Evolutionary conservation across 805 yeast species (phyloP), one percentile per base, ranked within the genome.

Genomic region (Henningerozyma blattae): DNA sequence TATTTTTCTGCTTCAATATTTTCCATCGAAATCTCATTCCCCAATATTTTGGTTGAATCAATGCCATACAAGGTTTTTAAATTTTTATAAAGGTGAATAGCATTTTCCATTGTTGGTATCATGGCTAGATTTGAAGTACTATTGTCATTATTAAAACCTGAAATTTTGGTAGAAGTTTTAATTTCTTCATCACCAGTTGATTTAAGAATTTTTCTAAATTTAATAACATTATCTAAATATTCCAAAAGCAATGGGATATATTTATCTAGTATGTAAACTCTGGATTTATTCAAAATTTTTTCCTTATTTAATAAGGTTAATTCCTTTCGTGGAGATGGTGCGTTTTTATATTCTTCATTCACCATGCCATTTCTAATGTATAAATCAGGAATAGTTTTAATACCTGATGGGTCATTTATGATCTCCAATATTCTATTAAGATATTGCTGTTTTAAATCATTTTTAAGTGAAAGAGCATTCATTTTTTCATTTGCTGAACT

Each of bases 371-470:
- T 63, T 36, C 69, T 46, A 6, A 58, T 50, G 31, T 62, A 63
- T 9, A 62, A 41, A 39, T 64, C 69, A 5, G 67, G 64, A 5
- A 64, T 61, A 1, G 67, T 58, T 18, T 51, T 46, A 6, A 54
- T 49, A 0, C 68, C 69, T 26, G 46, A 52, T 4, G 59, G 46
- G 35, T 64, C 69, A 31, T 52, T 43, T 3, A 62, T 46, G 7
- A 52, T 45, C 5, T 45, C 49, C 28, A 64, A 39, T 13, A 64
- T 50, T 14, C 37, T 39, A 31, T 54, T 58, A 16, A 64, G 35
- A 18, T 47, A 42, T 18, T 49, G 38, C 35, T 52, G 41, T 35
- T 50, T 45, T 18, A 40, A 28, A 25, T 41, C 41, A 34, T 63
- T 62, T 19, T 54, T 54, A 7, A 39, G 34, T 1, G 44, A 46